Percentiles rank a stretch among this genome's conserved stretches.
Evolutionary conservation across 1,284 basidiomycete species (phyloP).

Genomic region (Macrocystidia cucumis): DNA sequence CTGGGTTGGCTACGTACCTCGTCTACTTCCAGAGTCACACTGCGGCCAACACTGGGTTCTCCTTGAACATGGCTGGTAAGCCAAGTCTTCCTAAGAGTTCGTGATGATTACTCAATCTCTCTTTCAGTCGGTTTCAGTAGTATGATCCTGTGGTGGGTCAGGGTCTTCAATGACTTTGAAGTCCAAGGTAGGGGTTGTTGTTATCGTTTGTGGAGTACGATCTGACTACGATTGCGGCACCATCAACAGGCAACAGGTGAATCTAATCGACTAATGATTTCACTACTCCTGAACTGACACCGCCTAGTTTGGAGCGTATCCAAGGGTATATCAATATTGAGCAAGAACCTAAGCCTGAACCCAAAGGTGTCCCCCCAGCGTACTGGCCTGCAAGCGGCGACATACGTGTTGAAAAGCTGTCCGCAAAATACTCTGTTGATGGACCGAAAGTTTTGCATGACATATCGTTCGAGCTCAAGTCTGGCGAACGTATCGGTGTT

Average conservation of each 20-base stretch:
- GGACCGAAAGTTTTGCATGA: slow-evolving; percentile 47
- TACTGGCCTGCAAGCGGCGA: slow-evolving; percentile 75
- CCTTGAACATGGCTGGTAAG: slow-evolving; percentile 41
- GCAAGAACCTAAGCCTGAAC: slow-evolving; percentile 52
- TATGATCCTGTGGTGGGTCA: slow-evolving; percentile 47
- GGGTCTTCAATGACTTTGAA: slow-evolving; percentile 50
- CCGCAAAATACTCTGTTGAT: slow-evolving; percentile 45
- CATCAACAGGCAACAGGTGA: slow-evolving; percentile 37
- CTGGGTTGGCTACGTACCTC: slow-evolving; percentile 45
- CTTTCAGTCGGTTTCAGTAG: slow-evolving; percentile 41
- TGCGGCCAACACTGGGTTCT: slow-evolving; percentile 45
- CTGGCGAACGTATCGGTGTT: slow-evolving; percentile 58
- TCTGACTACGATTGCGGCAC: neutral
- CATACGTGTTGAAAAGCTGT: slow-evolving; percentile 54
- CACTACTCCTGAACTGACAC: neutral
- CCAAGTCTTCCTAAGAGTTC: slow-evolving; percentile 6
- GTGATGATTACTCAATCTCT: slow-evolving; percentile 1
- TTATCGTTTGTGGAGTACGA: neutral
- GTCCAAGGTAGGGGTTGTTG: slow-evolving; percentile 34
- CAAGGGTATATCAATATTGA: slow-evolving; percentile 67
- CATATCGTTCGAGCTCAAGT: slow-evolving; percentile 45
- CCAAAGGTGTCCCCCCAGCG: slow-evolving; percentile 56
- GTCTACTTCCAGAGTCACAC: slow-evolving; percentile 33
- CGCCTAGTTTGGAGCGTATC: slow-evolving; percentile 61
- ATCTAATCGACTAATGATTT: too few species aligned